Conservation (phyloP, 2,329 filamentous ascomycete species). For the Trichoderma sp. region DNA sequence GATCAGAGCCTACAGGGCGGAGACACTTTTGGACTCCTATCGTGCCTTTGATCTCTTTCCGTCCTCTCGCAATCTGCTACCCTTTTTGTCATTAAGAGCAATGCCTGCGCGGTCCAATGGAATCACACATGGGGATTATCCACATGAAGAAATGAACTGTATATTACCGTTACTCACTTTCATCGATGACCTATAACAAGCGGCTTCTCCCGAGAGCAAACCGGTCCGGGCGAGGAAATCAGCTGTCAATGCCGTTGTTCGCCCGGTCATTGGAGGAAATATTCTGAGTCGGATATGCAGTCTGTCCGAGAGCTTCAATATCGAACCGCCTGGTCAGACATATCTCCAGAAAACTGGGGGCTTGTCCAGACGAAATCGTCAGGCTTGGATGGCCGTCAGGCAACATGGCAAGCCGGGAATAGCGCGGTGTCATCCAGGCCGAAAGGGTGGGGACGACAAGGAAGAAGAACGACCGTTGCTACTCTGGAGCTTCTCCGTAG, state of each 20-base stretch:
- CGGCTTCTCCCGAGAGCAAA: not conserved
- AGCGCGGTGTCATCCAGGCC: conserved; percentile 6
- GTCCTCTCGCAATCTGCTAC: not conserved
- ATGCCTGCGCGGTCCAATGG: not conserved
- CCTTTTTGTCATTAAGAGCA: not conserved
- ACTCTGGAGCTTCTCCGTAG: not conserved
- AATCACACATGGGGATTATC: not conserved
- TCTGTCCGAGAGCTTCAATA: not conserved
- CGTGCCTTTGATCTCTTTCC: not conserved
- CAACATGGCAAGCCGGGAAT: conserved; percentile 6
- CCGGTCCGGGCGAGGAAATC: not conserved
- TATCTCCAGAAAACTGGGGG: not conserved
- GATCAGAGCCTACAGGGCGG: not conserved
- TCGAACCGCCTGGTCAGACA: not conserved
- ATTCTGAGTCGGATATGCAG: not conserved
- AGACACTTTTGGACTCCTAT: not conserved
- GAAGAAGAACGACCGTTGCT: not conserved
- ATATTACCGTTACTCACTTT: not conserved
- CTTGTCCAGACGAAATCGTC: not conserved
- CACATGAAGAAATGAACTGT: not conserved
- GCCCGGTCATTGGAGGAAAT: conserved; percentile 10
- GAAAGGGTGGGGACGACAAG: conserved; percentile 1
- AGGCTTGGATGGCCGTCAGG: not conserved
- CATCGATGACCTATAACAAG: not conserved
- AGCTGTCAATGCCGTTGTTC: not conserved